phyloP scores from a whole-genome alignment of 768 basidiomycete genomes.

The Mycena olivaceomarginata region DNA sequence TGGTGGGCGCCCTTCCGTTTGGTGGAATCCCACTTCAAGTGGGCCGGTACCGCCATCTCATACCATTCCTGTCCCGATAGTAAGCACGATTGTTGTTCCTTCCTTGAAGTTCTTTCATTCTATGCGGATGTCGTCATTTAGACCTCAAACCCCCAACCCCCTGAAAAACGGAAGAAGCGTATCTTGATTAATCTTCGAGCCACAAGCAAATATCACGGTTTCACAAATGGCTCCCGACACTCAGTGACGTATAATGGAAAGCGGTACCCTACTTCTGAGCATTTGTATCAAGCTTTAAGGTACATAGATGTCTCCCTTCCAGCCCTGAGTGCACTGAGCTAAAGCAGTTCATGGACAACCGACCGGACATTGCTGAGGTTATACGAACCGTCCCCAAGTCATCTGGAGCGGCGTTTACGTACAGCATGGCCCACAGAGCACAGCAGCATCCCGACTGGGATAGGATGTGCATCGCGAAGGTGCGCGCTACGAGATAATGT shows the following conservation, averaged over 20 bases:
- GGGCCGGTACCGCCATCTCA: too few relatives aligned
- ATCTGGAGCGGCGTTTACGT: not conserved
- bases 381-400: not conserved
- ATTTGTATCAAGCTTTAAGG: constrained; percentile 69
- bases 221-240: constrained; percentile 67
- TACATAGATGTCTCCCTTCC: constrained; percentile 5
- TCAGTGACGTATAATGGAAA: constrained; percentile 60
- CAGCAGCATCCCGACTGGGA: constrained; percentile 25
- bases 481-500: not conserved
- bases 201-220: constrained; percentile 54
- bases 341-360: constrained; percentile 8
- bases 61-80: too few relatives aligned
- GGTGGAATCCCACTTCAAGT: too few relatives aligned
- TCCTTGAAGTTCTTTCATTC: too few relatives aligned
- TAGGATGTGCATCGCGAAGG: constrained; percentile 3
- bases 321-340: not conserved
- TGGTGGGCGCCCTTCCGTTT: too few relatives aligned
- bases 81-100: too few relatives aligned
- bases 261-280: constrained; percentile 67
- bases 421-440: not conserved
- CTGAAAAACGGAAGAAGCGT: not conserved
- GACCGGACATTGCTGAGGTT: constrained; percentile 6
- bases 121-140: too few relatives aligned
- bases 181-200: not conserved
- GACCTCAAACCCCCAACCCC: too few relatives aligned